A percentile compares a stretch with the other conserved stretches of the same genome.
phyloP scores from a whole-genome alignment of 768 basidiomycete genomes.

The Lactarius sp. region DNA sequence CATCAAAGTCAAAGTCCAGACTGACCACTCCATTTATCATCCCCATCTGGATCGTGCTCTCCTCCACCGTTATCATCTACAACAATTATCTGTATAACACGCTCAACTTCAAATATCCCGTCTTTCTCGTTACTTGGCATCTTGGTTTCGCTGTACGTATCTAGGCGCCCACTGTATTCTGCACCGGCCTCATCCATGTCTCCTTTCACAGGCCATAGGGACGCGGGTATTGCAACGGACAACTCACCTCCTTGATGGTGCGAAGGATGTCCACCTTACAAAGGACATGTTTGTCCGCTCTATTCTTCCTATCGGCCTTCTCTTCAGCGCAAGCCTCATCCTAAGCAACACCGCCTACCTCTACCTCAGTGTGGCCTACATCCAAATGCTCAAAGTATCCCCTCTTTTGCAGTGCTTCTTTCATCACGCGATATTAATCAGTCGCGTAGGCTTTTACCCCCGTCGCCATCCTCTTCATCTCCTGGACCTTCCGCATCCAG shows the following conservation, averaged over 20 bases:
- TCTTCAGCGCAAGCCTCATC: constrained; percentile 90
- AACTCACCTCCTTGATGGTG: constrained; percentile 73
- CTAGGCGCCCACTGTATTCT: neutral
- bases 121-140: constrained; percentile 91
- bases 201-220: constrained; percentile 56
- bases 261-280: constrained; percentile 74
- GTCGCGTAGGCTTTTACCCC: constrained; percentile 77
- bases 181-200: neutral
- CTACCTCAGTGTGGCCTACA: constrained; percentile 87
- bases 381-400: constrained; percentile 90
- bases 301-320: constrained; percentile 88
- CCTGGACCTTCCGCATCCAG: constrained; percentile 83
- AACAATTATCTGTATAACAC: constrained; percentile 88
- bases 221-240: constrained; percentile 81
- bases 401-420: neutral
- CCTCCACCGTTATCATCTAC: constrained; percentile 90
- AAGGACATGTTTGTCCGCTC: constrained; percentile 73
- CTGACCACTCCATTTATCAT: constrained; percentile 69
- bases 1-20: constrained; percentile 41
- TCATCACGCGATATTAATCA: neutral
- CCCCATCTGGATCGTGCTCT: constrained; percentile 89
- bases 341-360: constrained; percentile 92
- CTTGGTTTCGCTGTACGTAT: constrained; percentile 54
- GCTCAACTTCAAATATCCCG: constrained; percentile 81
- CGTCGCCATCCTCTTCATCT: constrained; percentile 88